Percentiles rank a stretch among this genome's conserved stretches.
These are phyloP conservation scores for Colletotrichum cordylinicola DNA, from an alignment of 2,329 filamentous ascomycete genomes.

Conservation along the genomic window DNA sequence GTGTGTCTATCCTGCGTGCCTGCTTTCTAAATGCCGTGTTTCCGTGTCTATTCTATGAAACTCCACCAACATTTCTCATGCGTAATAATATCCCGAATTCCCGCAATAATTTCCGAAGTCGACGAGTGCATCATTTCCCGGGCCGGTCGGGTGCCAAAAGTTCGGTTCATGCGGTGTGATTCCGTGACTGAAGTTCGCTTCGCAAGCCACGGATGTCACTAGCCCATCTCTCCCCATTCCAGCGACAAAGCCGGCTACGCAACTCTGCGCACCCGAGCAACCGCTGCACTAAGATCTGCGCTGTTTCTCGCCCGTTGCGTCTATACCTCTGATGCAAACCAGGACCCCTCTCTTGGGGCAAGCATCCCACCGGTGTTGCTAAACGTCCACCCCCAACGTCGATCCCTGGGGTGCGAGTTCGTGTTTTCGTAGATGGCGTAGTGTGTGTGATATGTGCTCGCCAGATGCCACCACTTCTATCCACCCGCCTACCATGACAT, in stretches of 20 bases:
- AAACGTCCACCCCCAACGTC: neutral
- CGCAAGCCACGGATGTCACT: conserved; percentile 17
- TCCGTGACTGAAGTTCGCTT: neutral
- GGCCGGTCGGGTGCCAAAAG: neutral
- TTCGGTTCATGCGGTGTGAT: neutral
- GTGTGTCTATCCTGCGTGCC: neutral
- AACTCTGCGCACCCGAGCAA: neutral
- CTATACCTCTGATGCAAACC: conserved; percentile 1
- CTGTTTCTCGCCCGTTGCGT: neutral
- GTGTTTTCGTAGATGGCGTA: neutral
- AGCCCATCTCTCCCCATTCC: conserved; percentile 2
- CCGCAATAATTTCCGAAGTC: neutral
- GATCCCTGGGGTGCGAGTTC: neutral
- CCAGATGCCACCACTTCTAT: neutral
- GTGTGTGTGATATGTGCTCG: neutral
- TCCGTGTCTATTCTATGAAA: neutral
- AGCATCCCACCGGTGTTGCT: neutral
- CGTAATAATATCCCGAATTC: neutral
- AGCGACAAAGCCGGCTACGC: neutral
- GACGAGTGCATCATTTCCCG: neutral
- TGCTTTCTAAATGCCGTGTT: neutral
- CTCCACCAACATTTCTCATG: neutral
- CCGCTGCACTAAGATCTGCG: neutral
- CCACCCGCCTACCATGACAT: neutral
- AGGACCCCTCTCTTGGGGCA: neutral